These are phyloP conservation scores for Adiantum capillusveneris DNA, from an alignment of 75 land plant species.

Conservation along the genomic window DNA sequence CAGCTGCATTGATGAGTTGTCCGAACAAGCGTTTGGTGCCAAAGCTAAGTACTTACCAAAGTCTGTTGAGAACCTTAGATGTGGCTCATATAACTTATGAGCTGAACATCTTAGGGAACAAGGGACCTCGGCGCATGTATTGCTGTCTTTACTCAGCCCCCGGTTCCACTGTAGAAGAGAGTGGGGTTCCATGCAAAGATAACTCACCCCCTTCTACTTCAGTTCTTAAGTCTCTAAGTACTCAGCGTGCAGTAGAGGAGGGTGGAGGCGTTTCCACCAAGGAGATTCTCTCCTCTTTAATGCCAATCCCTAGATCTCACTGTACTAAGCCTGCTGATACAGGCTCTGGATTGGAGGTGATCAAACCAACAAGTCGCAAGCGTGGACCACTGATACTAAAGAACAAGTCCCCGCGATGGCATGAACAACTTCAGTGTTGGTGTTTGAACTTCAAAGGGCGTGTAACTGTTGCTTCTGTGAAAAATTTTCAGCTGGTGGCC, in stretches of 20 bases:
- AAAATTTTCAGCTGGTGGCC: constrained; percentile 60
- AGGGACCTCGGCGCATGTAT: constrained; percentile 85
- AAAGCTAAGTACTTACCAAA: constrained; percentile 65
- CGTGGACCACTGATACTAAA: constrained; percentile 41
- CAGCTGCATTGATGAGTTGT: constrained; percentile 24
- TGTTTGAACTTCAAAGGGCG: constrained; percentile 50
- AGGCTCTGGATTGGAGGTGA: not conserved
- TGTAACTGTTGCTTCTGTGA: constrained; percentile 59
- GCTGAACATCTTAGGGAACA: constrained; percentile 67
- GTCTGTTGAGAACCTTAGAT: constrained; percentile 66
- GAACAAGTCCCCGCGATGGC: constrained; percentile 62
- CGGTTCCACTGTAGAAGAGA: constrained; percentile 37
- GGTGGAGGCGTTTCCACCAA: constrained; percentile 76
- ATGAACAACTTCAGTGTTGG: constrained; percentile 62
- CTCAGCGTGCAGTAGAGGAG: no score
- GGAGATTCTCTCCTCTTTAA: constrained; percentile 23
- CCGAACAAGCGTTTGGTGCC: constrained; percentile 32
- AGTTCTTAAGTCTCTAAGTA: no score
- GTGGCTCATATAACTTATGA: constrained; percentile 74
- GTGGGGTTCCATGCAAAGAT: no score
- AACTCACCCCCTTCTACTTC: not conserved
- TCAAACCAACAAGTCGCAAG: constrained; percentile 8
- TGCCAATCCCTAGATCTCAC: constrained; percentile 36
- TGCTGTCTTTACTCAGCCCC: constrained; percentile 71
- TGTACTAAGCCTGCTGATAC: constrained; percentile 12